Base-by-base conservation (phyloP, 208 protist genomes). In the Wallacemonas sp. region DNA sequence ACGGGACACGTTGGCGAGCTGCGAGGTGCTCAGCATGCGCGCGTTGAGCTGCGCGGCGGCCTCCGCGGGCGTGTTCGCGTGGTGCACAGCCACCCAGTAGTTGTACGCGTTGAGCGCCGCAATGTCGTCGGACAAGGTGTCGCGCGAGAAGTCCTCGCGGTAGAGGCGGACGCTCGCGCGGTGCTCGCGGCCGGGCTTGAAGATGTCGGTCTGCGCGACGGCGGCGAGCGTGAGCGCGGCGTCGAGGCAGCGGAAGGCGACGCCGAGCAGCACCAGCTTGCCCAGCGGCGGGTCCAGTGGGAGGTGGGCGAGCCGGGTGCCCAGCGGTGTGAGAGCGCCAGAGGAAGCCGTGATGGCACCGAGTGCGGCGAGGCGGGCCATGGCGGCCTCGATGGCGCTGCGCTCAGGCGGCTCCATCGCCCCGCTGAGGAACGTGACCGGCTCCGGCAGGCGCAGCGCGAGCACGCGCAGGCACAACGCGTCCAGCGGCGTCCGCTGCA, bases 201-300 rank as follows among this genome's bases (percentile, higher is more conserved):
- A 97, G 31, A 94, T 80, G 63, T 87, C 84, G 7, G 52, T 57
- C 18, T 92, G 65, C 4, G 44, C 65, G 16, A 72, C 66, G 2
- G 97, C 90, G 0, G 97, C 97, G 61, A 99, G 88, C 0, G 97
- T 98, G 26, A 99, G 77, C 16, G 93, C 81, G 0, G 96, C 81
- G 78, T 99, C 97, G 26, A 99, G 65, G 74, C 97, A 98, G 23
- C 79, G 44, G 18, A 99, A 82, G 0, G 98, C 81, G 22, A 79
- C 85, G 5, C 91, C 95, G 55, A 95, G 92, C 1, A 98, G 55
- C 38, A 99, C 81, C 73, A 97, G 88, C 75, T 98, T 98, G 23
- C 91, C 97, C 12, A 93, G 55, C 11, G 68, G 54, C 42, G 86
- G 84, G 20, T 85, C 75, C 3, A 95, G 65, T 0, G 96, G 95